phyloP scores from a whole-genome alignment of 176 grass and related monocot species.

The Rhynchospora breviuscula region DNA sequence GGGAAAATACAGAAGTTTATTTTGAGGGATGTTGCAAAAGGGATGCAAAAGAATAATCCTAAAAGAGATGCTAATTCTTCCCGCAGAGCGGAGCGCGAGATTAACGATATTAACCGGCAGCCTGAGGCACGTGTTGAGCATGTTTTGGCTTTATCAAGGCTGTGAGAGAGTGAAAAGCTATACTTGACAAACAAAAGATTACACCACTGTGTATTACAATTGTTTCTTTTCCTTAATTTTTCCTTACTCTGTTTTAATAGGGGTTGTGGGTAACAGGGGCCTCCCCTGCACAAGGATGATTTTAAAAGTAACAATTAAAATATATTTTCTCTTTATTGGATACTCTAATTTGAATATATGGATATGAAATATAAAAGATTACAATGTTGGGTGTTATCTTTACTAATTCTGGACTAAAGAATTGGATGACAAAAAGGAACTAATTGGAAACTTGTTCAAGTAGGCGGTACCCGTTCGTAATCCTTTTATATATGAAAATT shows the following conservation, averaged over 20 bases:
- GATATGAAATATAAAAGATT: background rate
- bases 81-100: background rate
- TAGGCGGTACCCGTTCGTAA: too few relatives aligned
- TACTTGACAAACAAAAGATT: background rate
- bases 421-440: too few relatives aligned
- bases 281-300: background rate
- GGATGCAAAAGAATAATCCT: background rate
- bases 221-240: background rate
- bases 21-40: slow-evolving; percentile 30
- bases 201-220: too few relatives aligned
- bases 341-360: background rate
- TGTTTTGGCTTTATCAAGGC: slow-evolving; percentile 28
- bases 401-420: background rate
- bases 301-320: background rate
- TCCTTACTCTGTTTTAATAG: background rate
- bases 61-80: background rate
- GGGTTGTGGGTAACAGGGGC: background rate
- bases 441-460: too few relatives aligned
- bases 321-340: background rate
- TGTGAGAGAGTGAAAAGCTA: background rate
- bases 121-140: background rate
- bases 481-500: too few relatives aligned
- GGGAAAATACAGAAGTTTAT: slow-evolving; percentile 56
- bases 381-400: background rate
- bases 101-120: background rate